Conservation (phyloP, 164 flowering plant species). For the Cinnamomum micranthum region DNA sequence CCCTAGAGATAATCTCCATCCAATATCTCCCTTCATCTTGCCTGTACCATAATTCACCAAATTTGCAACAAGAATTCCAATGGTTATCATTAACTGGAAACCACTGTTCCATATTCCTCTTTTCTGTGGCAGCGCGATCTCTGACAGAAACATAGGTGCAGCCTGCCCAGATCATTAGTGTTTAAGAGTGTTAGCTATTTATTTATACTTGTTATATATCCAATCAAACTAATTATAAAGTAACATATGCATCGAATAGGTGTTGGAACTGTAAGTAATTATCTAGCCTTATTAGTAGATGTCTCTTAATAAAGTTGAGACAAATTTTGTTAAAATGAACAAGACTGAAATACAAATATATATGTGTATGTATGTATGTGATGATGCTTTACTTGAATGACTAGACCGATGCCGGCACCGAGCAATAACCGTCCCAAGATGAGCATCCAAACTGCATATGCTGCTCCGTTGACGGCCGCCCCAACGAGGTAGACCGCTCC, state of each 20-base stretch:
- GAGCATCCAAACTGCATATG: neutral
- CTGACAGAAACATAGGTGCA: slow-evolving; percentile 12
- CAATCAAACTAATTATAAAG: too few species aligned
- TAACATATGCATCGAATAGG: too few species aligned
- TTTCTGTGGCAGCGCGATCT: slow-evolving; percentile 11
- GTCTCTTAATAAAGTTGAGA: too few species aligned
- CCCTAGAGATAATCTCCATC: slow-evolving; percentile 19
- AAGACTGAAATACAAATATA: too few species aligned
- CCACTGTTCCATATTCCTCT: slow-evolving; percentile 17
- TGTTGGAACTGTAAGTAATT: too few species aligned
- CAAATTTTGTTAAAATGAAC: too few species aligned
- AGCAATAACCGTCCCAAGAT: neutral
- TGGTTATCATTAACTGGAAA: slow-evolving; percentile 16
- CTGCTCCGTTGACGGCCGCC: neutral
- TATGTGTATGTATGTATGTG: neutral
- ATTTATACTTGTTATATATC: too few species aligned
- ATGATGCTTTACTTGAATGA: neutral
- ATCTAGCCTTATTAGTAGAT: too few species aligned
- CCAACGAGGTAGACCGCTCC: neutral
- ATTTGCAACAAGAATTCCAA: slow-evolving; percentile 16
- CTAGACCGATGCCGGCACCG: neutral
- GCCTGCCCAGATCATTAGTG: neutral
- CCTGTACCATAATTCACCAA: slow-evolving; percentile 12
- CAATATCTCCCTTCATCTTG: slow-evolving; percentile 15
- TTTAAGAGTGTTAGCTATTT: too few species aligned